phyloP scores from a whole-genome alignment of 805 yeast species.

The Pichia ethanolica region DNA sequence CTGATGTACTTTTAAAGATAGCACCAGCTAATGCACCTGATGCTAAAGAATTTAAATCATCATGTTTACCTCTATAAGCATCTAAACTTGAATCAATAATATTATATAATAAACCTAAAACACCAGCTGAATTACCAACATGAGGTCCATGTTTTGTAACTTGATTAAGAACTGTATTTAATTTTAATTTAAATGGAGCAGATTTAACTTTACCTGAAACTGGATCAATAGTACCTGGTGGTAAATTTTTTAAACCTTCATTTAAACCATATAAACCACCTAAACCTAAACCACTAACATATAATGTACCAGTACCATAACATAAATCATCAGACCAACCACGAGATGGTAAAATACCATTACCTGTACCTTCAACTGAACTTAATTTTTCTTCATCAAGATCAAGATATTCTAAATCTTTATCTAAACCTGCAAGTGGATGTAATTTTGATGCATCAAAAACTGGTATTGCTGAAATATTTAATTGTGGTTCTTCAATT shows the following conservation, averaged over 20 bases:
- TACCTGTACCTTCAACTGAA: slow-evolving; percentile 69
- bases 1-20: slow-evolving; percentile 76
- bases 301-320: slow-evolving; percentile 95
- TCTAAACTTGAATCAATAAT: slow-evolving; percentile 75
- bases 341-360: slow-evolving; percentile 89
- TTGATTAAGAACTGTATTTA: slow-evolving; percentile 86
- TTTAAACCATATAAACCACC: slow-evolving; percentile 88
- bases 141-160: slow-evolving; percentile 94
- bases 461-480: slow-evolving; percentile 19
- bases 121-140: slow-evolving; percentile 93
- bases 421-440: slow-evolving; percentile 88
- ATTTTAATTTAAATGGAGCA: slow-evolving; percentile 71
- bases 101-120: slow-evolving; percentile 83
- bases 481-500: slow-evolving; percentile 9
- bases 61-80: slow-evolving; percentile 80
- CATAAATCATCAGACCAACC: slow-evolving; percentile 97
- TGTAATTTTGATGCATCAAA: slow-evolving; percentile 71
- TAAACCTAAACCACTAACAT: slow-evolving; percentile 72
- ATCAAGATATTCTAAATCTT: slow-evolving; percentile 83
- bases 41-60: slow-evolving; percentile 70
- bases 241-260: slow-evolving; percentile 77
- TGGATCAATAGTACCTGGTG: slow-evolving; percentile 52
- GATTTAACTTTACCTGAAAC: slow-evolving; percentile 42
- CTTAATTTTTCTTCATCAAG: slow-evolving; percentile 77
- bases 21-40: slow-evolving; percentile 95